Evolutionary conservation across 352 stramenopile species (phyloP), one percentile per base, ranked within the genome.

Genomic region (Globisporangium spiculum): DNA sequence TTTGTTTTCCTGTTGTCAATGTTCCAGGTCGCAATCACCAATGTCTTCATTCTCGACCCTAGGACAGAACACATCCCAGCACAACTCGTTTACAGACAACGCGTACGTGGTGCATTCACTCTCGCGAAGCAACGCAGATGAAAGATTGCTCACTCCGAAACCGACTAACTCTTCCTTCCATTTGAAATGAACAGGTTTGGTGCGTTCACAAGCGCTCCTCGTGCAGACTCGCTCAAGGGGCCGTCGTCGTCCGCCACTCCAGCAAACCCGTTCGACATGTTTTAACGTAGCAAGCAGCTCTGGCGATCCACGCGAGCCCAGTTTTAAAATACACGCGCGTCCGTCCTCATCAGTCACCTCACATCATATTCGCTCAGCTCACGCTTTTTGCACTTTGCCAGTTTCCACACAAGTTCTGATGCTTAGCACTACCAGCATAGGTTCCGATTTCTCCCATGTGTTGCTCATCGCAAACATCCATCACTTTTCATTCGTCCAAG

Each of bases 181-280:
- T 50, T 54, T 63, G 3, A 32, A 32, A 26, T 46, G 27, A 12
- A 34, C 32, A 82, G 75, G 5, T 79, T 82, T 64, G 73, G 69
- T 55, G 72, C 64, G 12, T 85, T 85, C 60, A 68, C 60, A 26
- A 63, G 78, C 63, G 75, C 81, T 22, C 70, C 77, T 16, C 64
- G 63, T 56, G 16, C 80, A 78, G 68, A 76, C 27, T 76, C 75
- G 7, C 50, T 75, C 18, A 75, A 76, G 26, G 52, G 64, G 22
- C n/a, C 67, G 9, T 41, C 74, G 8, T 61, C 59, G 22, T 63
- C 66, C 2, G 34, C 70, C 5, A 72, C 77, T 20, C 72, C 78
- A 50, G 66, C 85, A 41, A 94, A 94, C 66, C 87, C 85, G 59
- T 93, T 94, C 73, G 87, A 94, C 70, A 85, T 94, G 81, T 92